Conservation (phyloP, 768 basidiomycete species). For the Boletellus emodensis region DNA sequence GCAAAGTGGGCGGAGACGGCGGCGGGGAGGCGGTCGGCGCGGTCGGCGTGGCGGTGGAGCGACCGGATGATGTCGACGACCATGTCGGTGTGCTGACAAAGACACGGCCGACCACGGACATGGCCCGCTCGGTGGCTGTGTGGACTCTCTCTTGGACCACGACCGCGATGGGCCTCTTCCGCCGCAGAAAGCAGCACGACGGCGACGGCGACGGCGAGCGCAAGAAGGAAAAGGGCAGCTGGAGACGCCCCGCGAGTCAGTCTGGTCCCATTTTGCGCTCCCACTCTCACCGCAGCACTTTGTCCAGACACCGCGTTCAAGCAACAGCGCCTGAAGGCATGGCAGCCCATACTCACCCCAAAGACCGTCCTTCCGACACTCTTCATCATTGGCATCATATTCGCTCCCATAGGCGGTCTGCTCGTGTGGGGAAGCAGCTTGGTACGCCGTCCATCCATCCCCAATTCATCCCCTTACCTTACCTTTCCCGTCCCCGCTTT, state of each 20-base stretch:
- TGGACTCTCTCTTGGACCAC: too few species aligned
- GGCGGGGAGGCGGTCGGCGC: constrained; percentile 34
- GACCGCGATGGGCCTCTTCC: constrained; percentile 54
- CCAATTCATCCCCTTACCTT: constrained; percentile 18
- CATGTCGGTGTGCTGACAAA: constrained; percentile 37
- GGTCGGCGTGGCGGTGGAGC: constrained; percentile 41
- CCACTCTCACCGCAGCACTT: constrained; percentile 14
- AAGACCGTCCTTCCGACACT: constrained; percentile 96
- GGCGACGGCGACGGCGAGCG: constrained; percentile 42
- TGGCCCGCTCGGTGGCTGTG: constrained; percentile 10
- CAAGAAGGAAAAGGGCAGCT: constrained; percentile 82
- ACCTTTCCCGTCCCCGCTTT: not conserved
- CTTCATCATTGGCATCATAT: constrained; percentile 91
- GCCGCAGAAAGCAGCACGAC: constrained; percentile 41
- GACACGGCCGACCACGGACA: not conserved
- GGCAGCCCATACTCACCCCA: constrained; percentile 99
- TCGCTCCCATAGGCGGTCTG: constrained; percentile 93
- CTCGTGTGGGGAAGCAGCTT: constrained; percentile 85
- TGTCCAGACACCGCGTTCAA: constrained; percentile 92
- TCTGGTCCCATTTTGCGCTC: constrained; percentile 14
- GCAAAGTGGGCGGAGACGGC: constrained; percentile 46
- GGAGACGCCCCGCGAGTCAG: constrained; percentile 79
- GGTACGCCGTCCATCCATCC: constrained; percentile 37
- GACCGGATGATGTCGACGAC: constrained; percentile 48
- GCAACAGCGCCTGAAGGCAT: constrained; percentile 98